These are phyloP conservation scores for Dactylellina haptotyla DNA, from an alignment of 2,329 filamentous ascomycete species.

Conservation along the genomic window DNA sequence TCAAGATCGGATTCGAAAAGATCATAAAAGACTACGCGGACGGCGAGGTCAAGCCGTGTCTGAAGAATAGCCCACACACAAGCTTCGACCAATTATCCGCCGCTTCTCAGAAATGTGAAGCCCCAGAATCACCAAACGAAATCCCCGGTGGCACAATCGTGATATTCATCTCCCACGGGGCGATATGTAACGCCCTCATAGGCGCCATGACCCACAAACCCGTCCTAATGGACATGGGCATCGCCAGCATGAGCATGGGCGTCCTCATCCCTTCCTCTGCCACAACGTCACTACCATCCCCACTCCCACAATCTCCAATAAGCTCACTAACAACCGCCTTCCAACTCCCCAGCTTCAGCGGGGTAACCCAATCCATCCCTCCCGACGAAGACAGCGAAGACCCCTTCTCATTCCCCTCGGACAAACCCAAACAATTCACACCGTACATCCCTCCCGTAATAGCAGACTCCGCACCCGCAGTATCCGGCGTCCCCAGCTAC, in stretches of 20 bases:
- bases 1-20: conserved; percentile 79
- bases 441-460: conserved; percentile 62
- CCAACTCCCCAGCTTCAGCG: conserved; percentile 21
- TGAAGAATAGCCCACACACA: conserved; percentile 64
- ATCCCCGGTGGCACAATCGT: conserved; percentile 70
- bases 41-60: conserved; percentile 60
- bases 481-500: conserved; percentile 64
- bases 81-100: conserved; percentile 61
- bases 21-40: conserved; percentile 84
- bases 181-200: conserved; percentile 94
- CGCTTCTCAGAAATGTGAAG: conserved; percentile 59
- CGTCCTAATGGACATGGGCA: conserved; percentile 86
- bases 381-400: conserved; percentile 32
- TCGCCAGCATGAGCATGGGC: conserved; percentile 92
- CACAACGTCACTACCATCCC: conserved; percentile 22
- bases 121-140: conserved; percentile 65
- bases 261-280: conserved; percentile 65
- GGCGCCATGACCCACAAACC: conserved; percentile 91
- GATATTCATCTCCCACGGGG: conserved; percentile 90
- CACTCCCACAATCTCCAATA: not conserved
- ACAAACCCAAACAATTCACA: conserved; percentile 57
- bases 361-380: not conserved
- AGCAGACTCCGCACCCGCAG: conserved; percentile 57
- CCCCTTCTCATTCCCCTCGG: not conserved
- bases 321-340: not conserved